These are phyloP conservation scores for Aspergillus campestris DNA, from an alignment of 495 filamentous ascomycete species.

Conservation along the genomic window DNA sequence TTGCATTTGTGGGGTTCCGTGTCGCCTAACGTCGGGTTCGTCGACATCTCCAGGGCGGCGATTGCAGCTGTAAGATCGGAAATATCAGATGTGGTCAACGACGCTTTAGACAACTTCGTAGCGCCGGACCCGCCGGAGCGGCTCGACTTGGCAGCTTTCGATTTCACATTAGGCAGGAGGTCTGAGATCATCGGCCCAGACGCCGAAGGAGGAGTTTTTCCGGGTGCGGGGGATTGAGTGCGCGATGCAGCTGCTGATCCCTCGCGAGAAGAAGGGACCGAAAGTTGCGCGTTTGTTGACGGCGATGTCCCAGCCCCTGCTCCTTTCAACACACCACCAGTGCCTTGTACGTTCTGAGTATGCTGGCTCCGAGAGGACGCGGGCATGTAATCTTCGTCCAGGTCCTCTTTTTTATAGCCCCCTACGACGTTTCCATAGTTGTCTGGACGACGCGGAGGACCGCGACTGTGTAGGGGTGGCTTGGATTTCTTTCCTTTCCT, in stretches of 20 bases:
- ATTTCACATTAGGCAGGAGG: conserved; percentile 53
- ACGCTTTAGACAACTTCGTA: conserved; percentile 17
- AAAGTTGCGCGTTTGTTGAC: conserved; percentile 27
- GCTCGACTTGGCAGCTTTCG: conserved; percentile 48
- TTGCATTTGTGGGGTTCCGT: conserved; percentile 58
- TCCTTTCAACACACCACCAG: background rate
- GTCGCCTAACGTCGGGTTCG: conserved; percentile 61
- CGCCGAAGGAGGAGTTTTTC: conserved; percentile 58
- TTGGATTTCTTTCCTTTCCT: conserved; percentile 51
- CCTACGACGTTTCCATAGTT: conserved; percentile 48
- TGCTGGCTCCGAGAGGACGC: conserved; percentile 16
- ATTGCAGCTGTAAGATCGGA: conserved; percentile 86
- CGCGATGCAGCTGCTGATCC: conserved; percentile 22
- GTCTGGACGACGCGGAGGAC: conserved; percentile 49
- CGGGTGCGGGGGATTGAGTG: conserved; percentile 29
- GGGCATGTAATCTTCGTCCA: conserved; percentile 56
- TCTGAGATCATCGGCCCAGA: conserved; percentile 75
- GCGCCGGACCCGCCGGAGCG: conserved; percentile 46
- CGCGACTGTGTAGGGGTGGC: conserved; percentile 49
- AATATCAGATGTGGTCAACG: conserved; percentile 54
- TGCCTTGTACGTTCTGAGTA: conserved; percentile 5
- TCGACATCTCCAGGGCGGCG: conserved; percentile 79
- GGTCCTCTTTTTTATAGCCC: conserved; percentile 51
- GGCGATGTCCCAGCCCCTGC: conserved; percentile 23
- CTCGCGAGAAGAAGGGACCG: conserved; percentile 11